These are phyloP conservation scores for Aspergillus aculeatinus DNA, from an alignment of 2,329 filamentous ascomycete species.

Conservation along the genomic window DNA sequence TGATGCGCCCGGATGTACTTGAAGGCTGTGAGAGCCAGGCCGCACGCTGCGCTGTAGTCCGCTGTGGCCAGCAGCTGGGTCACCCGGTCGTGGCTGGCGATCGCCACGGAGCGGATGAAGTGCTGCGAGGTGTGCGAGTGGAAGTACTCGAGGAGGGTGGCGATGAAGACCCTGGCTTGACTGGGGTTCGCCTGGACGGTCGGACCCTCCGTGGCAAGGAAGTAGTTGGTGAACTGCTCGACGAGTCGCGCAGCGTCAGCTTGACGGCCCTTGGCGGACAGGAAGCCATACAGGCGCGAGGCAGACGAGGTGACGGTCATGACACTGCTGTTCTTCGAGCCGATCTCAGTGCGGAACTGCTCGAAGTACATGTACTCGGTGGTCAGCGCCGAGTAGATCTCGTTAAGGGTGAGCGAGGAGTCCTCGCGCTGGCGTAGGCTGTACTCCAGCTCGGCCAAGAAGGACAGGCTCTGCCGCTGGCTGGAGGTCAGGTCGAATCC, in stretches of 20 bases:
- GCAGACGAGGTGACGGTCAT: slow-evolving; percentile 37
- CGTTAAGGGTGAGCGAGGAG: slow-evolving; percentile 36
- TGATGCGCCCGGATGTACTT: slow-evolving; percentile 35
- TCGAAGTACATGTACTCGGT: slow-evolving; percentile 45
- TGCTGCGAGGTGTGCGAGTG: slow-evolving; percentile 32
- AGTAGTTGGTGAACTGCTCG: slow-evolving; percentile 33
- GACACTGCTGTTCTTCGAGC: slow-evolving; percentile 39
- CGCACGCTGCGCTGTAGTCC: slow-evolving; percentile 31
- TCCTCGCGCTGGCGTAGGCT: slow-evolving; percentile 26
- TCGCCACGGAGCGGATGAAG: slow-evolving; percentile 39
- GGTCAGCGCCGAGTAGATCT: slow-evolving; percentile 46
- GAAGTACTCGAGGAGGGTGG: slow-evolving; percentile 36
- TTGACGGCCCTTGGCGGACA: slow-evolving; percentile 28
- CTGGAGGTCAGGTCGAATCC: slow-evolving; percentile 34
- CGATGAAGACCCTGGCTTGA: slow-evolving; percentile 32
- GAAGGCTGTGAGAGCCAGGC: slow-evolving; percentile 36
- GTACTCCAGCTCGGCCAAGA: slow-evolving; percentile 50
- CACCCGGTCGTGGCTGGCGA: slow-evolving; percentile 33
- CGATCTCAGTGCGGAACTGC: slow-evolving; percentile 38
- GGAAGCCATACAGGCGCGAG: slow-evolving; percentile 35
- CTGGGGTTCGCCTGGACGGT: slow-evolving; percentile 21
- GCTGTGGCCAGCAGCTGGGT: slow-evolving; percentile 28
- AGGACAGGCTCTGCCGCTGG: slow-evolving; percentile 39
- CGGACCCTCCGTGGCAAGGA: slow-evolving; percentile 33
- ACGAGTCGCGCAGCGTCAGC: slow-evolving; percentile 25